Evolutionary conservation across 306 rosid genomes (phyloP).

Genomic region (Fragaria nilgerrensis): DNA sequence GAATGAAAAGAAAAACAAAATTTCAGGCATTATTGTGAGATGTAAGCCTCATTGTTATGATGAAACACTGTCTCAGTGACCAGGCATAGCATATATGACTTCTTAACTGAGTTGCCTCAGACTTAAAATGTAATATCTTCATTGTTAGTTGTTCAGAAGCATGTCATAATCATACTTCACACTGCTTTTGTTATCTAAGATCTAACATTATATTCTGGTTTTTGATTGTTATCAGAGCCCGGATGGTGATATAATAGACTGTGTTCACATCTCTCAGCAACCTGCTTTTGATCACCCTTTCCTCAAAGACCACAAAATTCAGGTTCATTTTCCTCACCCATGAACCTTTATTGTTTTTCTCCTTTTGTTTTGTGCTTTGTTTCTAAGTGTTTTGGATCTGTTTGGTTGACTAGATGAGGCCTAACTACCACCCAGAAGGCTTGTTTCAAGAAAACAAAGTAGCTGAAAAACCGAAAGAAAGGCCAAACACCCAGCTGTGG

Average conservation of each 20-base stretch:
- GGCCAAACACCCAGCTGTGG: constrained; percentile 70
- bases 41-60: constrained; percentile 8
- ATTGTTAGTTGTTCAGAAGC: neutral
- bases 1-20: neutral
- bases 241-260: constrained; percentile 93
- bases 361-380: neutral
- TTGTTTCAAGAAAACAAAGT: constrained; percentile 70
- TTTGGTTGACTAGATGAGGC: constrained; percentile 60
- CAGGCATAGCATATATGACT: constrained; percentile 1
- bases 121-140: neutral
- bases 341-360: neutral
- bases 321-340: constrained; percentile 42
- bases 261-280: constrained; percentile 77
- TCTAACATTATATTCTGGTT: constrained; percentile 21
- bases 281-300: constrained; percentile 97
- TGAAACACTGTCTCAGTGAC: constrained; percentile 8
- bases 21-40: constrained; percentile 23
- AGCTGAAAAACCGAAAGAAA: constrained; percentile 44
- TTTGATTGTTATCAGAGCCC: constrained; percentile 69
- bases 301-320: constrained; percentile 96
- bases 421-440: constrained; percentile 84
- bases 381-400: constrained; percentile 4
- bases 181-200: neutral
- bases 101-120: neutral
- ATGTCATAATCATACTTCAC: neutral